Conservation (phyloP, 345 rosid species). For the Durio zibethinus region DNA sequence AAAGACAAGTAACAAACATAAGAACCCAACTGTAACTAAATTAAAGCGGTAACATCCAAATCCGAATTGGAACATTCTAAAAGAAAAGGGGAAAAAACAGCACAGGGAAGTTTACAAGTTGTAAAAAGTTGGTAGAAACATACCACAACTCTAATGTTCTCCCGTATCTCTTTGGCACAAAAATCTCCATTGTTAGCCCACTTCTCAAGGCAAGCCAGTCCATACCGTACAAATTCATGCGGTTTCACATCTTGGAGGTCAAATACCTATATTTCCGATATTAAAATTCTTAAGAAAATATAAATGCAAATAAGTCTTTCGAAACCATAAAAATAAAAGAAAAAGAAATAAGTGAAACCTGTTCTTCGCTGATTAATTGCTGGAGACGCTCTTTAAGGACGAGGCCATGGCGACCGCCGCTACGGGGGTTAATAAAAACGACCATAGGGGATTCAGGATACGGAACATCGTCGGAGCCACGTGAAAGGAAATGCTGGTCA, state of each 20-base stretch:
- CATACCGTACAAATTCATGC: slow-evolving; percentile 66
- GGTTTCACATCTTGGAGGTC: slow-evolving; percentile 84
- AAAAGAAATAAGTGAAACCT: slow-evolving; percentile 34
- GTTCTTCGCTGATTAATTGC: slow-evolving; percentile 72
- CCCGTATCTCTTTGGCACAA: slow-evolving; percentile 78
- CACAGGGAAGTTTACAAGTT: not conserved
- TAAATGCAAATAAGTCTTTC: not conserved
- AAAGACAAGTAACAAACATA: not conserved
- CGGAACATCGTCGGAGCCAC: slow-evolving; percentile 1
- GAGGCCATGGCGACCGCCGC: slow-evolving; percentile 88
- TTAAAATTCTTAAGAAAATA: not conserved
- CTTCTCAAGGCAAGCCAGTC: slow-evolving; percentile 76
- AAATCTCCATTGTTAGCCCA: slow-evolving; percentile 65
- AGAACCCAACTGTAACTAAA: not conserved
- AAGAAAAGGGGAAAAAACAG: not conserved
- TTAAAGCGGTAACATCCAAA: not conserved
- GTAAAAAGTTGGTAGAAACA: slow-evolving; percentile 14
- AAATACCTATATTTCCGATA: slow-evolving; percentile 55
- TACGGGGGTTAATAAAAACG: slow-evolving; percentile 71
- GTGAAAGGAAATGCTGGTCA: slow-evolving; percentile 6
- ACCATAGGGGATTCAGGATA: slow-evolving; percentile 72
- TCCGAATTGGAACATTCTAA: not conserved
- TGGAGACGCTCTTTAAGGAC: slow-evolving; percentile 65
- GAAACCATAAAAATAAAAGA: not conserved
- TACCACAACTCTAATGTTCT: slow-evolving; percentile 83